These are phyloP conservation scores for Xylaria sp. DNA, from an alignment of 2,329 filamentous ascomycete species.

Conservation along the genomic window DNA sequence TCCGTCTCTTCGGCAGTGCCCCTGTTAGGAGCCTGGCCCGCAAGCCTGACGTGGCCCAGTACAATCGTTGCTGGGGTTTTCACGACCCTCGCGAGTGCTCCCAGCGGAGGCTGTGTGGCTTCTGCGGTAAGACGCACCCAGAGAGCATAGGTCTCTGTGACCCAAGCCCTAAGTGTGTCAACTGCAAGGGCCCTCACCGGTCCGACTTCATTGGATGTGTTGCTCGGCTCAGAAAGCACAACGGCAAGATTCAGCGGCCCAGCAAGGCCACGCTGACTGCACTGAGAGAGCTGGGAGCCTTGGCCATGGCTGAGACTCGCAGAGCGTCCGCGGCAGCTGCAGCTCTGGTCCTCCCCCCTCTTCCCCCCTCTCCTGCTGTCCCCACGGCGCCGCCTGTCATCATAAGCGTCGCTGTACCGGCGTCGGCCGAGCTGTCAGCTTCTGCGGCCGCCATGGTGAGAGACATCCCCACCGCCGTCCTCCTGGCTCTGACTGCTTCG, in stretches of 20 bases:
- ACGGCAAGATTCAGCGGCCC: not conserved
- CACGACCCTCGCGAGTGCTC: not conserved
- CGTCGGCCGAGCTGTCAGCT: no score
- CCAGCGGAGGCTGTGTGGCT: not conserved
- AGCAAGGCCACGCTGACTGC: not conserved
- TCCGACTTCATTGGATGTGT: not conserved
- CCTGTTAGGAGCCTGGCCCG: not conserved
- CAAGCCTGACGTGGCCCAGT: not conserved
- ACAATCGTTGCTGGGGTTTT: not conserved
- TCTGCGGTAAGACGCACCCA: not conserved
- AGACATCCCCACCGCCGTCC: no score
- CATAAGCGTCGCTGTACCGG: no score
- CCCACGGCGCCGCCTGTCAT: no score
- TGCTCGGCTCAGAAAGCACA: not conserved
- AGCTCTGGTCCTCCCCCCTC: no score
- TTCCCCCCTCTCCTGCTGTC: no score
- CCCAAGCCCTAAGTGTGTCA: not conserved
- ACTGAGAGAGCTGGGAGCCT: no score
- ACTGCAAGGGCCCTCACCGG: not conserved
- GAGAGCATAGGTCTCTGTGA: no score
- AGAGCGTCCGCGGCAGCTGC: no score
- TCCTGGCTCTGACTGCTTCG: no score
- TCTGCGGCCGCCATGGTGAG: no score
- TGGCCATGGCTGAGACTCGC: no score
- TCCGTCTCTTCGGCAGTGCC: not conserved